phyloP scores from a whole-genome alignment of 2,329 filamentous ascomycete genomes.

The Didymosphaeria variabile region DNA sequence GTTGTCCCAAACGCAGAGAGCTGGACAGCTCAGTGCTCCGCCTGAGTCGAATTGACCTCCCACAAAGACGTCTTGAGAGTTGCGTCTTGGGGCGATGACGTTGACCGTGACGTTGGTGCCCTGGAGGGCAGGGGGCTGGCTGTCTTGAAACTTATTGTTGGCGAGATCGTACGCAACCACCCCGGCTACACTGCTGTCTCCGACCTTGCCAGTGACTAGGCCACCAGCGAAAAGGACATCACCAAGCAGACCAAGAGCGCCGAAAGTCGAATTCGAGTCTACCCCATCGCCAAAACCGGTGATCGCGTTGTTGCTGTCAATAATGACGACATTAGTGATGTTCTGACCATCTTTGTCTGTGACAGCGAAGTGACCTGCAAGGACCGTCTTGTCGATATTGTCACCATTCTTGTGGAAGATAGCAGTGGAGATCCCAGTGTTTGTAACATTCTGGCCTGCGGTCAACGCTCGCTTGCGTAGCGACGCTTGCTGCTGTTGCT shows the following conservation, averaged over 20 bases:
- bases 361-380: conserved; percentile 86
- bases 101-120: conserved; percentile 78
- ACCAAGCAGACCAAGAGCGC: conserved; percentile 65
- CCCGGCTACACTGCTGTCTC: conserved; percentile 71
- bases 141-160: conserved; percentile 66
- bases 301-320: conserved; percentile 77
- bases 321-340: conserved; percentile 81
- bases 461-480: conserved; percentile 54
- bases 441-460: conserved; percentile 56
- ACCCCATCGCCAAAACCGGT: conserved; percentile 75
- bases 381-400: conserved; percentile 80
- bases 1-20: conserved; percentile 81
- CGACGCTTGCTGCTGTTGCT: conserved; percentile 42
- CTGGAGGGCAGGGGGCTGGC: conserved; percentile 78
- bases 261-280: conserved; percentile 76
- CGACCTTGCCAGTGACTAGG: conserved; percentile 74
- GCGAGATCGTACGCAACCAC: conserved; percentile 82
- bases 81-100: conserved; percentile 76
- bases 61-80: conserved; percentile 79
- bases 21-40: conserved; percentile 82
- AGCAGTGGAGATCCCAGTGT: conserved; percentile 78
- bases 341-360: conserved; percentile 72
- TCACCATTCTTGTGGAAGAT: conserved; percentile 74
- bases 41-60: conserved; percentile 85
- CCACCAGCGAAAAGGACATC: conserved; percentile 82